Conservation (phyloP, 306 rosid species). For the Oemleria cerasiformis region DNA sequence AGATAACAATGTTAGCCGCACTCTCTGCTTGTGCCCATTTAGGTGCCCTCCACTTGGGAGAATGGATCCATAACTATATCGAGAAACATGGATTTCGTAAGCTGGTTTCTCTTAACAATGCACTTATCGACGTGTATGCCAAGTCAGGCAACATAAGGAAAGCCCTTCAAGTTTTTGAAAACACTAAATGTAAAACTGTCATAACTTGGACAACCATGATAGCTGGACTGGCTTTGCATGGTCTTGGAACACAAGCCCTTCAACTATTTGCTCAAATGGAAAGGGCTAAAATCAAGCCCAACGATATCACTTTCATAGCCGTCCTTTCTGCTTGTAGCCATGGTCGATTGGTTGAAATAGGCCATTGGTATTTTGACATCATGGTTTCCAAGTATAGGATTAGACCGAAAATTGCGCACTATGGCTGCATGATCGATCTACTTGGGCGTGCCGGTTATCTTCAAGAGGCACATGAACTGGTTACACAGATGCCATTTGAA, state of each 20-base stretch:
- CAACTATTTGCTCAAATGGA: conserved; percentile 51
- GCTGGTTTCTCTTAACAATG: conserved; percentile 45
- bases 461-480: conserved; percentile 54
- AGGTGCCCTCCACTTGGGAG: conserved; percentile 67
- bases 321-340: conserved; percentile 79
- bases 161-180: conserved; percentile 36
- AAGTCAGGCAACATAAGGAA: conserved; percentile 56
- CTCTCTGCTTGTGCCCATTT: conserved; percentile 71
- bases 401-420: conserved; percentile 51
- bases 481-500: conserved; percentile 53
- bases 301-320: conserved; percentile 57
- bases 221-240: conserved; percentile 70
- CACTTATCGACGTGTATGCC: conserved; percentile 73
- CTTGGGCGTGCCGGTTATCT: conserved; percentile 69
- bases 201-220: conserved; percentile 71
- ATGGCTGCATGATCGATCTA: conserved; percentile 52
- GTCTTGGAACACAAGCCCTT: conserved; percentile 59
- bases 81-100: conserved; percentile 35
- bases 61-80: conserved; percentile 59
- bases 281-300: conserved; percentile 46
- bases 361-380: conserved; percentile 36
- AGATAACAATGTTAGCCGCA: conserved; percentile 47
- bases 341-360: conserved; percentile 53
- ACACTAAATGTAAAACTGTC: conserved; percentile 43
- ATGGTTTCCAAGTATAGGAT: conserved; percentile 48